These are phyloP conservation scores for Thuidium tamariscinum DNA, from an alignment of 225 moss, liverwort and hornwort genomes.

Conservation along the genomic window DNA sequence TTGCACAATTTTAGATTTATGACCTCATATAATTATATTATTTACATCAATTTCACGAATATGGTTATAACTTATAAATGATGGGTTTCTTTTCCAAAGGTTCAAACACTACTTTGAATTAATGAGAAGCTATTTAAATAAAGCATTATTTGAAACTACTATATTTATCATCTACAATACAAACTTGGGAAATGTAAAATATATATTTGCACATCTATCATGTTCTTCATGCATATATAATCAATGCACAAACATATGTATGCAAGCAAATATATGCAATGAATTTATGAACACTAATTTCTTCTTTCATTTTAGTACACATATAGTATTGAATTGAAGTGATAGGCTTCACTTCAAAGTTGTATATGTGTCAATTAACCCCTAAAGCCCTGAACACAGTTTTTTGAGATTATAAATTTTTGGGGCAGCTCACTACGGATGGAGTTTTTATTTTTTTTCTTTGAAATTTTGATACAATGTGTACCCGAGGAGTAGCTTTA, in stretches of 20 bases:
- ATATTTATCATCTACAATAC: fast-evolving
- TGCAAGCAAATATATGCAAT: neutral
- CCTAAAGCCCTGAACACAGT: too few species aligned
- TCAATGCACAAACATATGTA: neutral
- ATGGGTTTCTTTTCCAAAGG: neutral
- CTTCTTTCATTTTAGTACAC: neutral
- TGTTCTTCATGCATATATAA: neutral
- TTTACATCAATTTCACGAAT: too few species aligned
- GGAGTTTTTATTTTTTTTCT: too few species aligned
- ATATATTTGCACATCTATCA: neutral
- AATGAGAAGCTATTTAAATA: neutral
- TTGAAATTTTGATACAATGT: too few species aligned
- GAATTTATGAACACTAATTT: neutral
- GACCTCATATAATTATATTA: too few species aligned
- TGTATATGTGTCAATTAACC: neutral
- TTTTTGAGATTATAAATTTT: too few species aligned
- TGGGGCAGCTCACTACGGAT: too few species aligned
- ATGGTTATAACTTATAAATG: too few species aligned
- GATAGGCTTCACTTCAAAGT: neutral
- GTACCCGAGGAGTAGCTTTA: too few species aligned
- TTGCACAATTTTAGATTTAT: neutral
- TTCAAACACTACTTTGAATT: too few species aligned
- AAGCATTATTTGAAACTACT: neutral
- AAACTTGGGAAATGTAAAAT: neutral
- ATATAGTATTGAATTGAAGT: neutral